Conservation (phyloP, 1,139 yeast genomes). For the Taphrina flavorubra region DNA sequence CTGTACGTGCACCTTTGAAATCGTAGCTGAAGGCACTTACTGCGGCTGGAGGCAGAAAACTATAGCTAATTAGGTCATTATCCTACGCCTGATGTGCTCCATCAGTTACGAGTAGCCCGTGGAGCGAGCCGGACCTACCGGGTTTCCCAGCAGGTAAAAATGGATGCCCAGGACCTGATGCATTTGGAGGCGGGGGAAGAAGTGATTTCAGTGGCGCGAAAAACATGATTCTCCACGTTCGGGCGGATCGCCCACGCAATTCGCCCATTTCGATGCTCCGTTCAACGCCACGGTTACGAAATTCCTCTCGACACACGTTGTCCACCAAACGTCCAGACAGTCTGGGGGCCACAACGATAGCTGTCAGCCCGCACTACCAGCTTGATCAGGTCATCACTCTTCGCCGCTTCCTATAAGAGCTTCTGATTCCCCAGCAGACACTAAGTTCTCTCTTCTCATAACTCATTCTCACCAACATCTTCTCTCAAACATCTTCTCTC, state of each 20-base stretch:
- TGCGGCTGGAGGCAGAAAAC: too few relatives aligned
- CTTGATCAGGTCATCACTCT: background rate
- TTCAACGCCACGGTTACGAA: slow-evolving; percentile 16
- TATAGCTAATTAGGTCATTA: too few relatives aligned
- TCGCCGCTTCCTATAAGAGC: background rate
- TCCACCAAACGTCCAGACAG: background rate
- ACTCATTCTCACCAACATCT: background rate
- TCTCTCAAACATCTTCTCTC: background rate
- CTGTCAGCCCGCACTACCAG: background rate
- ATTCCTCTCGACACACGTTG: slow-evolving; percentile 2
- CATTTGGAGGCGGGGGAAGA: background rate
- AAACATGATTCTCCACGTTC: slow-evolving; percentile 13
- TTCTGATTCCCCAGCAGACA: background rate
- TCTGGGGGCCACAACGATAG: background rate
- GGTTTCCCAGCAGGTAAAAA: too few relatives aligned
- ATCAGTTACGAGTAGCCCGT: too few relatives aligned
- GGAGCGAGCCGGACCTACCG: too few relatives aligned
- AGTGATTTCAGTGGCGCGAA: slow-evolving; percentile 13
- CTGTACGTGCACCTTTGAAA: too few relatives aligned
- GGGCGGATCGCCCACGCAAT: slow-evolving; percentile 15
- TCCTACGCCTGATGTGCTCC: too few relatives aligned
- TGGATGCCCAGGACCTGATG: background rate
- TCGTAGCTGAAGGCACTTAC: too few relatives aligned
- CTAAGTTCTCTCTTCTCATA: background rate
- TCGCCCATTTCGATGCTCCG: slow-evolving; percentile 9